Evolutionary conservation across 2,329 filamentous ascomycete genomes (phyloP).

Genomic region (Thielaviopsis ethacetica): DNA sequence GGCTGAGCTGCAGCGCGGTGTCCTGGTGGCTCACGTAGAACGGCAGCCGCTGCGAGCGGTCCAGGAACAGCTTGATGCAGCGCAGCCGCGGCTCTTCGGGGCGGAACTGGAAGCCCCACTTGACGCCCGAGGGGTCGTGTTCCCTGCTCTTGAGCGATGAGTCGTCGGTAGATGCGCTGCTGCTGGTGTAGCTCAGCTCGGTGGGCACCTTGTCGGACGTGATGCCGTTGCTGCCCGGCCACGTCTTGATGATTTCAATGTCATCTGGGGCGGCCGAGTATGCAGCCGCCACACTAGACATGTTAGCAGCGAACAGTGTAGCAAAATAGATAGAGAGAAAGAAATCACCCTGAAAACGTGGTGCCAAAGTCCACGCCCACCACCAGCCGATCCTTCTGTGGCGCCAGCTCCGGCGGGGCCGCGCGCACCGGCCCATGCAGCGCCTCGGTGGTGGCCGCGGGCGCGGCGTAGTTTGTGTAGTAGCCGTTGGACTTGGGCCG

Average conservation of each 20-base stretch:
- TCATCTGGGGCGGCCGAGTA: constrained; percentile 65
- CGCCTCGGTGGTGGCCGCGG: constrained; percentile 32
- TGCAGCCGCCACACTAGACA: constrained; percentile 59
- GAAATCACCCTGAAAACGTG: constrained; percentile 24
- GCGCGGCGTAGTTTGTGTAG: background rate
- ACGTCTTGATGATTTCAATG: constrained; percentile 69
- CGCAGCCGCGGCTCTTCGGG: constrained; percentile 60
- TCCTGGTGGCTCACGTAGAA: constrained; percentile 67
- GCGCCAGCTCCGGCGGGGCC: constrained; percentile 32
- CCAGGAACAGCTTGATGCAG: constrained; percentile 73
- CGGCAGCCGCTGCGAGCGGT: constrained; percentile 63
- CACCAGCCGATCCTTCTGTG: constrained; percentile 47
- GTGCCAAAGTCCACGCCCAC: constrained; percentile 73
- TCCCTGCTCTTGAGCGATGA: constrained; percentile 23
- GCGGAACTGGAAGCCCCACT: constrained; percentile 75
- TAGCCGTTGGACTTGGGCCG: too few relatives aligned
- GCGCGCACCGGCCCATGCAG: constrained; percentile 46
- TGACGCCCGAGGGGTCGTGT: too few relatives aligned
- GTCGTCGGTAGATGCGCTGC: constrained; percentile 18
- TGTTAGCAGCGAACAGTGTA: background rate
- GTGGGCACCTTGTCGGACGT: constrained; percentile 80
- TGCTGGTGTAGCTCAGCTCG: constrained; percentile 45
- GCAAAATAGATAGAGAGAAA: background rate
- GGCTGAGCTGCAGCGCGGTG: constrained; percentile 59
- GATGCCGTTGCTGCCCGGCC: constrained; percentile 71